Percentiles rank a stretch among this genome's conserved stretches.
Conservation (phyloP, 2,329 filamentous ascomycete genomes). For the Leptographium radiaticola region DNA sequence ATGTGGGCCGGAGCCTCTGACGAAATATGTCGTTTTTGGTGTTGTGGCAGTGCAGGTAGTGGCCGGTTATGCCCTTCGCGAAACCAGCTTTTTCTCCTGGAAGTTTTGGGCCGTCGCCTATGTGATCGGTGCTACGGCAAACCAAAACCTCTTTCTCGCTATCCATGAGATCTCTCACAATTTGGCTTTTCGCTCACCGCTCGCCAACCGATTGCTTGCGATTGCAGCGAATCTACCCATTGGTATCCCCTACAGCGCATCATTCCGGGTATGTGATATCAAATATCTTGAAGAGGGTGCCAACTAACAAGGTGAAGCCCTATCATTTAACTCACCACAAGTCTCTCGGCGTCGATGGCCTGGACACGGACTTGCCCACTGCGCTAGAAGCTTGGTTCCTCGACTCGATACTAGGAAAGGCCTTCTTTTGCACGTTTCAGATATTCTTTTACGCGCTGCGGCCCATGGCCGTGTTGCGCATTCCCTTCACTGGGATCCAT, state of each 20-base stretch:
- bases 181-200: constrained; percentile 71
- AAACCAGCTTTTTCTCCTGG: constrained; percentile 70
- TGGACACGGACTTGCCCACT: constrained; percentile 93
- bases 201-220: constrained; percentile 74
- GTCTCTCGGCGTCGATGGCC: constrained; percentile 86
- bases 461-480: constrained; percentile 84
- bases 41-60: constrained; percentile 74
- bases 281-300: constrained; percentile 2
- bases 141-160: constrained; percentile 96
- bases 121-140: constrained; percentile 82
- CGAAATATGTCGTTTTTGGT: constrained; percentile 77
- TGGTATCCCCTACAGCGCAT: constrained; percentile 88
- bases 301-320: constrained; percentile 36
- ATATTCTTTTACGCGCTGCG: constrained; percentile 97
- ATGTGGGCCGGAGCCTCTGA: constrained; percentile 89
- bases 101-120: constrained; percentile 81
- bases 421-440: constrained; percentile 98
- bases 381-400: constrained; percentile 83
- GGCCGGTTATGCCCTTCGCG: constrained; percentile 63
- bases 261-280: constrained; percentile 56
- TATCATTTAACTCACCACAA: constrained; percentile 99
- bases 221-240: constrained; percentile 94
- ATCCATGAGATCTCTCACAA: constrained; percentile 99
- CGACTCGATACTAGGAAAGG: constrained; percentile 88
- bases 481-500: constrained; percentile 79